Conservation (phyloP, 192 early-diverging fungal genomes). For the Endogone sp. region DNA sequence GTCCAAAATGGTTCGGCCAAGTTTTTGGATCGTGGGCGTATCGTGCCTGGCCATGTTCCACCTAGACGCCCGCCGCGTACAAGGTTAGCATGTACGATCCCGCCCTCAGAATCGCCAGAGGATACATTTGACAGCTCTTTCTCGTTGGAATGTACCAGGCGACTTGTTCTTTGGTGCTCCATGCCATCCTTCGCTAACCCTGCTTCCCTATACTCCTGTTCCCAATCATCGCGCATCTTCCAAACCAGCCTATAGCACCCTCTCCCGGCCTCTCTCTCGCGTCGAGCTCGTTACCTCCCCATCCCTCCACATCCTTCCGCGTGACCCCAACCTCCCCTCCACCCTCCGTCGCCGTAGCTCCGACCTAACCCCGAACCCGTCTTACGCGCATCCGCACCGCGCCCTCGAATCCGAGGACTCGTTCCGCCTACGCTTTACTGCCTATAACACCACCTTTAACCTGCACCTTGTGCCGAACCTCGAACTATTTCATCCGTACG, state of each 20-base stretch:
- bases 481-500: slow-evolving; percentile 65
- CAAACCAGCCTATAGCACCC: background rate
- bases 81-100: no score
- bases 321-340: background rate
- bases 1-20: no score
- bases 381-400: background rate
- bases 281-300: background rate
- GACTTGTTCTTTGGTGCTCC: no score
- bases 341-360: background rate
- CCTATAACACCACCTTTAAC: slow-evolving; percentile 62
- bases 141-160: no score
- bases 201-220: no score
- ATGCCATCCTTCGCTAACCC: no score
- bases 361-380: background rate
- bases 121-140: no score
- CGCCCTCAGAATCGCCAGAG: no score
- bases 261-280: background rate
- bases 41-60: no score
- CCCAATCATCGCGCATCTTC: no score
- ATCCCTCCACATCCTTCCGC: background rate
- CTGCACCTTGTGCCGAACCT: slow-evolving; percentile 65
- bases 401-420: slow-evolving; percentile 38
- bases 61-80: no score
- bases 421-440: slow-evolving; percentile 50
- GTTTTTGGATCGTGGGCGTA: no score